A percentile compares a stretch with the other conserved stretches of the same genome.
phyloP scores from a whole-genome alignment of 2,329 filamentous ascomycete genomes.

The Colletotrichum spinosum region DNA sequence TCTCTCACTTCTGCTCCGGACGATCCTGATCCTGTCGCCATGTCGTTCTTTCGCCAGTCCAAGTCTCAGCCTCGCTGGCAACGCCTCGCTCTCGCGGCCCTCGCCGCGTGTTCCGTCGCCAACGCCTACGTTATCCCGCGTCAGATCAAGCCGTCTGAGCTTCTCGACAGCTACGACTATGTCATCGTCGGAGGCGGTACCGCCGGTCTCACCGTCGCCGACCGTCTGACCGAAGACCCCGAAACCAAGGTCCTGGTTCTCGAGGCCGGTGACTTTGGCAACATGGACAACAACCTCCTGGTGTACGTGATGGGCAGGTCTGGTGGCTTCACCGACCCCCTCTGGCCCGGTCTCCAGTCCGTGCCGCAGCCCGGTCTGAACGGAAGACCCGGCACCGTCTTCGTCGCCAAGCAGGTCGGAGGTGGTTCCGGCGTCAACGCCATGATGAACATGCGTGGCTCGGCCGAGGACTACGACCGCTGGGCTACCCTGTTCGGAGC shows the following conservation, averaged over 20 bases:
- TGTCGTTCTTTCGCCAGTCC: slow-evolving; percentile 29
- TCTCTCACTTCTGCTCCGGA: not conserved
- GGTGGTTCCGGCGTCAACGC: slow-evolving; percentile 37
- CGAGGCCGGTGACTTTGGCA: slow-evolving; percentile 31
- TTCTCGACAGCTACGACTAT: slow-evolving; percentile 43
- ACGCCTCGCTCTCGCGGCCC: not conserved
- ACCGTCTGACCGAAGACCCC: slow-evolving; percentile 42
- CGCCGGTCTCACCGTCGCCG: slow-evolving; percentile 48
- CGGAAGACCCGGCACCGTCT: slow-evolving; percentile 19
- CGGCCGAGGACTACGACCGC: slow-evolving; percentile 39
- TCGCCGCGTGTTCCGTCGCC: slow-evolving; percentile 15
- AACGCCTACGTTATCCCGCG: slow-evolving; percentile 23
- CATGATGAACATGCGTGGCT: slow-evolving; percentile 37
- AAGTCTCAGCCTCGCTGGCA: slow-evolving; percentile 25
- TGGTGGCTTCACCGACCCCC: not conserved
- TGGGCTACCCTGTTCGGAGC: slow-evolving; percentile 53
- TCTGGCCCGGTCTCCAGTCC: slow-evolving; percentile 18
- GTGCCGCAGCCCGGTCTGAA: slow-evolving; percentile 28
- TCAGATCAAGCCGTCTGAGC: slow-evolving; percentile 25
- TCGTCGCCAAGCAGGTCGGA: slow-evolving; percentile 29
- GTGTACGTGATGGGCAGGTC: not conserved
- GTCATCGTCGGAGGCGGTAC: slow-evolving; percentile 48
- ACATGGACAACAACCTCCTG: slow-evolving; percentile 24
- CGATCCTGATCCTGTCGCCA: slow-evolving; percentile 11
- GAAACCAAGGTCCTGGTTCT: slow-evolving; percentile 28